Conservation (phyloP, 176 grass and related monocot species). For the Bonia amplexicaulis region DNA sequence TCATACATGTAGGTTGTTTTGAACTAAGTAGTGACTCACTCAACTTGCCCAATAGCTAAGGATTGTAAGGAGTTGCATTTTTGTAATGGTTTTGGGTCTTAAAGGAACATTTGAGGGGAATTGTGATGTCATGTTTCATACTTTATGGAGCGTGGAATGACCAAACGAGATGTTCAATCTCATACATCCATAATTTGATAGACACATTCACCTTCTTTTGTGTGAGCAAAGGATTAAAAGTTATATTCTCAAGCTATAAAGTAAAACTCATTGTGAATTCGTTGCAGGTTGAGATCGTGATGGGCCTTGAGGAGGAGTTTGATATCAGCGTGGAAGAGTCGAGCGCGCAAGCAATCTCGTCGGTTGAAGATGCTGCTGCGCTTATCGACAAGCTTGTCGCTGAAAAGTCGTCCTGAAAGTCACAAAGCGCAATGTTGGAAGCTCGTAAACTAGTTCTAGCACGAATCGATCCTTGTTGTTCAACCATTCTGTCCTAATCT, state of each 20-base stretch:
- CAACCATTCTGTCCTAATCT: background rate
- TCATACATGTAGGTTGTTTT: background rate
- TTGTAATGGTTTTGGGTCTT: background rate
- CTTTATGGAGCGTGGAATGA: background rate
- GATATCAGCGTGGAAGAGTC: conserved; percentile 53
- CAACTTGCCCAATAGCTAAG: background rate
- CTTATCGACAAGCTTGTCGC: conserved; percentile 51
- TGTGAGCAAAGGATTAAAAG: background rate
- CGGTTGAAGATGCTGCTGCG: conserved; percentile 46
- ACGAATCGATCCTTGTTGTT: background rate
- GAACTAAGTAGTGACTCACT: background rate
- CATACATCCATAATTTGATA: background rate
- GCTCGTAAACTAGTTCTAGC: conserved; percentile 5
- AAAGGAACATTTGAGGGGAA: background rate
- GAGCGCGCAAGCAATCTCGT: conserved; percentile 44
- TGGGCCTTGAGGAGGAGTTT: conserved; percentile 69
- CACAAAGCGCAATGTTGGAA: background rate
- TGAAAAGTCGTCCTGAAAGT: background rate
- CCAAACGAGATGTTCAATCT: background rate
- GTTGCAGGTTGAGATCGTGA: conserved; percentile 59
- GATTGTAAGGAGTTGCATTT: background rate
- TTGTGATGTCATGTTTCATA: background rate
- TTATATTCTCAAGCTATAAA: background rate
- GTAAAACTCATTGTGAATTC: background rate
- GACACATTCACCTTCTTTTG: background rate